Percentiles rank a stretch among this genome's conserved stretches.
phyloP scores from a whole-genome alignment of 192 early-diverging fungal species.

The Phycomyces nitens region DNA sequence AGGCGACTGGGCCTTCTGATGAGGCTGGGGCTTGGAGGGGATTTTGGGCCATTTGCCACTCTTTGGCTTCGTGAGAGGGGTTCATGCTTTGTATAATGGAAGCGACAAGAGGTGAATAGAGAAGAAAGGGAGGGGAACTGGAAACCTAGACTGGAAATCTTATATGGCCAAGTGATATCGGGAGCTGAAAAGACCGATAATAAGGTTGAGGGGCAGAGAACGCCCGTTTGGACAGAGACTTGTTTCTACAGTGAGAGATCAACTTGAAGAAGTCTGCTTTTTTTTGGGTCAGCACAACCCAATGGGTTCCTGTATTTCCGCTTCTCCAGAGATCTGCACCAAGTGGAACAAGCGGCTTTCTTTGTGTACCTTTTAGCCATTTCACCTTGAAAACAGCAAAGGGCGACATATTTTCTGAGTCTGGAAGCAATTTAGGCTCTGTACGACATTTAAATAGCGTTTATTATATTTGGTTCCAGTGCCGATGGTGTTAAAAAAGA shows the following conservation, averaged over 20 bases:
- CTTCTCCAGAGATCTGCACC: conserved; percentile 2
- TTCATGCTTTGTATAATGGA: conserved; percentile 7
- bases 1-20: background rate
- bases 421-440: background rate
- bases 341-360: background rate
- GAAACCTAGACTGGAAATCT: background rate
- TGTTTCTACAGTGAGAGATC: background rate
- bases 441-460: background rate
- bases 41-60: conserved; percentile 10
- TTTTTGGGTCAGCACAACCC: too few relatives aligned
- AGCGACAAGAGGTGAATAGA: conserved; percentile 7
- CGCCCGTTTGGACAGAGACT: background rate
- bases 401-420: background rate
- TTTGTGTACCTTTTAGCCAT: background rate
- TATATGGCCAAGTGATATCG: conserved; percentile 1
- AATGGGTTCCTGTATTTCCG: background rate
- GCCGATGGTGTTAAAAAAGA: too few relatives aligned
- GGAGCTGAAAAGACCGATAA: background rate
- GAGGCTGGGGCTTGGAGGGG: background rate
- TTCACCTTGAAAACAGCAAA: background rate
- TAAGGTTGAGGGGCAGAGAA: conserved; percentile 3
- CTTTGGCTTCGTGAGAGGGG: conserved; percentile 3
- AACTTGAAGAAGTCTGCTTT: too few relatives aligned
- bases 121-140: background rate
- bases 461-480: background rate